These are phyloP conservation scores for Chaetomiaceae sp. DNA, from an alignment of 2,329 filamentous ascomycete species.

Conservation along the genomic window DNA sequence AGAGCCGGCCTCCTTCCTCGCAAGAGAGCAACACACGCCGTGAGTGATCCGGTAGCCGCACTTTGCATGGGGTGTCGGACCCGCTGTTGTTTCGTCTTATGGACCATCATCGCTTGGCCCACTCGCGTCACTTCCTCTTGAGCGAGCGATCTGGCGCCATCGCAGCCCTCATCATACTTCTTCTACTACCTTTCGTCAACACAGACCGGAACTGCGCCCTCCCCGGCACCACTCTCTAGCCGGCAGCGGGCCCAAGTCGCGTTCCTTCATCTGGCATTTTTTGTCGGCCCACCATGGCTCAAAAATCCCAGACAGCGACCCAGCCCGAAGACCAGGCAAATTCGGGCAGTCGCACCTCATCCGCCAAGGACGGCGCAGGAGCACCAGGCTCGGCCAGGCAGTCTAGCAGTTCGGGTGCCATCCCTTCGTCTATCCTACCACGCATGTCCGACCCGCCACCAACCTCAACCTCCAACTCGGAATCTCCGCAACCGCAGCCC, in stretches of 20 bases:
- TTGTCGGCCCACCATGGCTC: conserved; percentile 31
- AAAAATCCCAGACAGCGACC: conserved; percentile 35
- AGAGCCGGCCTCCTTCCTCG: neutral
- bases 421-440: conserved; percentile 29
- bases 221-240: conserved; percentile 14
- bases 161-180: conserved; percentile 10
- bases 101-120: conserved; percentile 23
- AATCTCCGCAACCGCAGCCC: conserved; percentile 32
- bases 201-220: conserved; percentile 7
- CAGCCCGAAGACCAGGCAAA: conserved; percentile 29
- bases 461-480: conserved; percentile 18
- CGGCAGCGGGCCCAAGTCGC: conserved; percentile 5
- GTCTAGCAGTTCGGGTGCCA: conserved; percentile 20
- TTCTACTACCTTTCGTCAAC: conserved; percentile 9
- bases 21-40: conserved; percentile 2
- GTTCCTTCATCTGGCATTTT: conserved; percentile 9
- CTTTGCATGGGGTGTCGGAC: conserved; percentile 19
- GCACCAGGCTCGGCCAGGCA: conserved; percentile 27
- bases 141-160: conserved; percentile 12
- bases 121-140: conserved; percentile 15
- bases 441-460: conserved; percentile 31
- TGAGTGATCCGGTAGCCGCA: conserved; percentile 2
- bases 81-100: conserved; percentile 24
- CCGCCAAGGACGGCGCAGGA: conserved; percentile 29
- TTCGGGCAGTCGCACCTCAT: conserved; percentile 26